Evolutionary conservation across 192 early-diverging fungal genomes (phyloP), one percentile per base, ranked within the genome.

Genomic region (Backusella tuberculispora): DNA sequence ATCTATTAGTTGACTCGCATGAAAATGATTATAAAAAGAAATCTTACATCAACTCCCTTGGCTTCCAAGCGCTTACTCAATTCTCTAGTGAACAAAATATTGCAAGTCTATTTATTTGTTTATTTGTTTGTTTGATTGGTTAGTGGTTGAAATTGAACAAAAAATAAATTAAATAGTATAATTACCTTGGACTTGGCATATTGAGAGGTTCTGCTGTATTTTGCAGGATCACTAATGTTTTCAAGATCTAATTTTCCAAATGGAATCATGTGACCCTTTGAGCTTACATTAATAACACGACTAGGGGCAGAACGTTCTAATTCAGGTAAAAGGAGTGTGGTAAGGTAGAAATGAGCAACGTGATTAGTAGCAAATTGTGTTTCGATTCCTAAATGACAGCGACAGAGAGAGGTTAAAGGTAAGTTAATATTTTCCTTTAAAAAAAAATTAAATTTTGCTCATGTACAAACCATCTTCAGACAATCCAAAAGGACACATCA

Each of bases 281-380:
- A 81, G 17, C 73, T 75, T 44, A 81, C 73, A 66, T 71, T 74
- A 19, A 81, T 73, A 29, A 81, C 71, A 42, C 80, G 76, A 13
- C 66, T 71, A 17, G 73, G 69, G 17, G 68, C 40, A 47, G 66
- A 71, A n/a, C 70, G 44, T 66, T 81, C 73, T 53, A 81, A 15
- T 19, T 66, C 17, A 56, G 75, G 76, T 6, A 78, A 40, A 14
- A 81, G 69, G 29, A 63, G 44, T 5, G 60, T 72, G 14, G 76
- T 78, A 53, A 81, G 73, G 26, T 71, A 71, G 24, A 75, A 81
- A 43, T 83, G 83, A 21, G 82, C 89, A 9, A 90, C 71, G 72
- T 90, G 87, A 69, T 87, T 88, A 43, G 76, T 74, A 6, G 81
- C 86, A 40, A 90, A 82, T 73, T 89, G 89, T 29, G 77, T 77